Evolutionary conservation across 331 rosid species (phyloP).

Genomic region (Spiraea crenata): DNA sequence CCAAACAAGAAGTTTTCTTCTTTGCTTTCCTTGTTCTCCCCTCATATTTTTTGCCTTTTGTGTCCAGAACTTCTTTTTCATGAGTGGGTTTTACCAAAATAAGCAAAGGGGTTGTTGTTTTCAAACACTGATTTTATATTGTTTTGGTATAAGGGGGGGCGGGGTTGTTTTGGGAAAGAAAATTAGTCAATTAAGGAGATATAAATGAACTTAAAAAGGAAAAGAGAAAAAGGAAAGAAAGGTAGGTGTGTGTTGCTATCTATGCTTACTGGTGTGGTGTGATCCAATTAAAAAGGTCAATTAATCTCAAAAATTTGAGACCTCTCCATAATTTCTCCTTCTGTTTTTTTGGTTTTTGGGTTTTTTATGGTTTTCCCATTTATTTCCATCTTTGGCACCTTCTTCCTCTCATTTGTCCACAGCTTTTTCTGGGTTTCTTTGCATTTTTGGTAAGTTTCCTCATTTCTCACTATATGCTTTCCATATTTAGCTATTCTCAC

Average conservation of each 20-base stretch:
- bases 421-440: constrained; percentile 3
- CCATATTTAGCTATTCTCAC: constrained; percentile 21
- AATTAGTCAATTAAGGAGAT: not conserved
- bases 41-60: not conserved
- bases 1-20: not conserved
- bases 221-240: constrained; percentile 26
- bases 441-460: constrained; percentile 7
- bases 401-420: not conserved
- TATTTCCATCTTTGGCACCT: not conserved
- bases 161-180: not conserved
- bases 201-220: not conserved
- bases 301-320: constrained; percentile 16
- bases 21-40: not conserved
- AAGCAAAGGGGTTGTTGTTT: constrained; percentile 35
- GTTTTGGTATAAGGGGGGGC: constrained; percentile 29
- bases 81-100: constrained; percentile 43
- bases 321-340: not conserved
- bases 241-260: constrained; percentile 7
- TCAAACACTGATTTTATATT: not conserved
- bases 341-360: constrained; percentile 13
- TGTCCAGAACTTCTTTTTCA: not conserved
- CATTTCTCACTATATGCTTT: not conserved
- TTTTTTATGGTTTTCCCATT: not conserved
- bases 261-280: constrained; percentile 4
- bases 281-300: constrained; percentile 22